phyloP scores from a whole-genome alignment of 2,329 filamentous ascomycete genomes.

The Aspergillus ruber region DNA sequence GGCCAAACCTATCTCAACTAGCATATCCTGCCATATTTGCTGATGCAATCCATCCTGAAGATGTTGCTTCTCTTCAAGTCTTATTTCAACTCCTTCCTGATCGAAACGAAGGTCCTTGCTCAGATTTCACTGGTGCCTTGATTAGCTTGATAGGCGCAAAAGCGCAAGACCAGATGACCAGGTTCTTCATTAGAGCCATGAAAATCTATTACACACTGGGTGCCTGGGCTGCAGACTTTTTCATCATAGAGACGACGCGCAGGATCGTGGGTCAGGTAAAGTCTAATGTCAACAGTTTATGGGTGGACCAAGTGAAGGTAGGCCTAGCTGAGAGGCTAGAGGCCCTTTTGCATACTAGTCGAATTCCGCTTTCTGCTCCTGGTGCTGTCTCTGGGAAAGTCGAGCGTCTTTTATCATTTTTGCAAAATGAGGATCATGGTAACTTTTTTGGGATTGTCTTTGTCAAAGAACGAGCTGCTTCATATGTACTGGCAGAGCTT shows the following conservation, averaged over 20 bases:
- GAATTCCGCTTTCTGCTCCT: too few relatives aligned
- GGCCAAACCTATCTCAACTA: constrained; percentile 43
- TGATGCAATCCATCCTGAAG: constrained; percentile 1
- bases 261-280: too few relatives aligned
- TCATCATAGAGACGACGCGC: constrained; percentile 48
- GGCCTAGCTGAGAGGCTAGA: constrained; percentile 47
- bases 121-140: too few relatives aligned
- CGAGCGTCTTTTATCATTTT: constrained; percentile 32
- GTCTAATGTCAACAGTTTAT: constrained; percentile 11
- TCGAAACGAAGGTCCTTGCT: constrained; percentile 41
- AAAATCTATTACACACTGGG: constrained; percentile 43
- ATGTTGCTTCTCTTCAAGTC: too few relatives aligned
- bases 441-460: constrained; percentile 60
- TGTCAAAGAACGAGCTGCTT: constrained; percentile 56
- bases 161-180: constrained; percentile 34
- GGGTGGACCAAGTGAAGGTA: constrained; percentile 45
- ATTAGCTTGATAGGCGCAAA: too few relatives aligned
- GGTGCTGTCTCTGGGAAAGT: too few relatives aligned
- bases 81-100: neutral
- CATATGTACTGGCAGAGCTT: constrained; percentile 54
- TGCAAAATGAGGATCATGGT: constrained; percentile 36
- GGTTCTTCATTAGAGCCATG: constrained; percentile 35
- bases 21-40: constrained; percentile 9
- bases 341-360: too few relatives aligned
- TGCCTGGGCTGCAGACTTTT: constrained; percentile 62